These are phyloP conservation scores for Citeromyces hawaiiensis DNA, from an alignment of 1,139 yeast species.

Conservation along the genomic window DNA sequence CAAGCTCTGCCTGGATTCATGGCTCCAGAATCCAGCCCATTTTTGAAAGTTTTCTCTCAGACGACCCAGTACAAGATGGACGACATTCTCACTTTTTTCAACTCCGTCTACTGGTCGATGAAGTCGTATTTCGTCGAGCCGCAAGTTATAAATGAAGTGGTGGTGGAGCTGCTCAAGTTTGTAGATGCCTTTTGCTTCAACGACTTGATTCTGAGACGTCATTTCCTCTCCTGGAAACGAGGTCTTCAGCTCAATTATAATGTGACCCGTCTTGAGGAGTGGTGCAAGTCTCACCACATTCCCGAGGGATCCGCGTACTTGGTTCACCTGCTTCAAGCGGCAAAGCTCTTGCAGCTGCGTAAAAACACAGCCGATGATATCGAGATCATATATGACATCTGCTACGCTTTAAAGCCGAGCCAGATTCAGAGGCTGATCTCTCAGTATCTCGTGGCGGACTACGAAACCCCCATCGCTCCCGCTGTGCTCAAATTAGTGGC, in stretches of 20 bases:
- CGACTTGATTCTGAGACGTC: conserved; percentile 89
- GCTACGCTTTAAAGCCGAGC: conserved; percentile 86
- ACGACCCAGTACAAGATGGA: conserved; percentile 83
- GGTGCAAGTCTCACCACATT: conserved; percentile 94
- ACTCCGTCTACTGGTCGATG: conserved; percentile 89
- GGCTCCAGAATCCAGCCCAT: conserved; percentile 80
- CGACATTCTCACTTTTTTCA: conserved; percentile 81
- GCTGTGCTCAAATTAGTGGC: conserved; percentile 78
- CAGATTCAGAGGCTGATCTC: conserved; percentile 88
- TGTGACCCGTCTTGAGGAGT: conserved; percentile 92
- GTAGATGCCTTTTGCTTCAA: conserved; percentile 94
- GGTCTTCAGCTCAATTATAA: conserved; percentile 95
- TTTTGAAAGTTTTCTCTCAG: conserved; percentile 72
- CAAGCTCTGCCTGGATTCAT: conserved; percentile 95
- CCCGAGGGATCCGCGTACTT: conserved; percentile 83
- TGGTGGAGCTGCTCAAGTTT: conserved; percentile 70
- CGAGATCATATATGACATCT: conserved; percentile 85
- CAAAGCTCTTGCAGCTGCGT: conserved; percentile 83
- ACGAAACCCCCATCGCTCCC: conserved; percentile 86
- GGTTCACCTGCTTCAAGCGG: conserved; percentile 85
- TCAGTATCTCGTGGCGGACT: conserved; percentile 87
- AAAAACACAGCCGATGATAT: conserved; percentile 86
- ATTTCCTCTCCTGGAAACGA: conserved; percentile 93
- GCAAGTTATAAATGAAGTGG: conserved; percentile 76
- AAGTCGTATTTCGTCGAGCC: conserved; percentile 80